Base-by-base conservation (phyloP, 805 yeast genomes). In the Teunomyces tritomae region DNA sequence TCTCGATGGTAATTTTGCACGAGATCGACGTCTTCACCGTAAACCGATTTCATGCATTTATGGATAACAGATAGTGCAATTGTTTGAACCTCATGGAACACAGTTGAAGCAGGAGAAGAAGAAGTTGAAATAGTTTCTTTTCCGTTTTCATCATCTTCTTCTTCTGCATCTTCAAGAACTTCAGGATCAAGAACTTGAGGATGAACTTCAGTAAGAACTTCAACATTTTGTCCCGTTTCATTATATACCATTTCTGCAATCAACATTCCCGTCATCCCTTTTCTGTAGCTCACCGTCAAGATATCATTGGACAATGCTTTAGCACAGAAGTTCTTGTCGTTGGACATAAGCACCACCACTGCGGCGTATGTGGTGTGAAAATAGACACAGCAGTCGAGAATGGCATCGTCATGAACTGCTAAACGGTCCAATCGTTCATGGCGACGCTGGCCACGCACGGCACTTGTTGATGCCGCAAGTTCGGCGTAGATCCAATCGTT, bases 281-380 rank as follows among this genome's bases (percentile, higher is more conserved):
- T 51, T n/a, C 75, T 59, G 50, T 59, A 79, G 11, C 81, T 77
- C 0, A 89, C 83, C 0, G 96, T 89, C 39, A 82, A 64, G 0
- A 87, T 61, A 2, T 73, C 83, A 57, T 88, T 83, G 2, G 84
- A 65, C 39, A 89, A 65, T 0, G 96, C 95, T 62, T 86, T 87
- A 52, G 80, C 63, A 62, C 97, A 89, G 7, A 91, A 71, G 60
- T 90, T 91, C 55, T 83, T 85, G 62, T 91, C 97, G 61, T 91
- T 87, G 0, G 96, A 85, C 49, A 90, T 57, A 24, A 88, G 62
- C 2, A 90, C 76, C 6, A 85, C 85, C 17, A 73, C 55, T 8
- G 63, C 56, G 4, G 64, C 55, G 2, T 62, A 53, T 10, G 65
- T 63, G 9, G 68, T 64, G 50, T 77, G 73, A 48, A 84, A 82